Evolutionary conservation across 2,329 filamentous ascomycete species (phyloP), one percentile per base, ranked within the genome.

Genomic region (Colletotrichum phormii): DNA sequence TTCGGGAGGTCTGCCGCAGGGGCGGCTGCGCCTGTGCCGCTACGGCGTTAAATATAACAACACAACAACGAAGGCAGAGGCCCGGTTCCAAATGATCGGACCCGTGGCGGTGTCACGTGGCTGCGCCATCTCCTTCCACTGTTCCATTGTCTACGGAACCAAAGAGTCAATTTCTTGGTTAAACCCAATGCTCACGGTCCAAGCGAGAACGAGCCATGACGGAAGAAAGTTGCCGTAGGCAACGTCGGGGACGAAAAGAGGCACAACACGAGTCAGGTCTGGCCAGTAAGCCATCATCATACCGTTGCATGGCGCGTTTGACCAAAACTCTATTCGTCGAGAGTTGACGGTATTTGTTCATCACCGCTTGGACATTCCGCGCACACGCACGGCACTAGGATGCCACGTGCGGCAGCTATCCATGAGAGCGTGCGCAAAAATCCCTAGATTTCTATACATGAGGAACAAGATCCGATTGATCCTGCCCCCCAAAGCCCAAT

Each of bases 301-400:
- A 53, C 49, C 31, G 64, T 63, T 72, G 69, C 69, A 72, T 63
- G 69, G 51, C 35, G 69, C 42, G 64, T 68, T 72, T 68, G 69
- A 68, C 58, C 24, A 53, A 49, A 72, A 62, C 57, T 72, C 64
- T 68, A 72, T 68, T 51, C 15, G 35, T 49, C 7, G 51, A 15
- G 22, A 37, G 35, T 42, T 58, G 51, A 29, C 49, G 18, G 68
- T n/a, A 31, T 29, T 37, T 22, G 35, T 18, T 61, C 57, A 35
- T 35, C 35, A 22, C 64, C 63, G 63, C 68, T 67, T 61, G 49
- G 67, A 60, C 67, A n/a, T 60, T 33, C 63, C 42, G 33, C 67
- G 7, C 53, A 49, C 13, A 55, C 54, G 35, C 42, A 15, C 61
- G n/a, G 13, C 49, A n/a, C 31, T 13, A 26, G 22, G 8, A 37